Evolutionary conservation across 2,329 filamentous ascomycete species (phyloP), one percentile per base, ranked within the genome.

Genomic region (Onygena corvina): DNA sequence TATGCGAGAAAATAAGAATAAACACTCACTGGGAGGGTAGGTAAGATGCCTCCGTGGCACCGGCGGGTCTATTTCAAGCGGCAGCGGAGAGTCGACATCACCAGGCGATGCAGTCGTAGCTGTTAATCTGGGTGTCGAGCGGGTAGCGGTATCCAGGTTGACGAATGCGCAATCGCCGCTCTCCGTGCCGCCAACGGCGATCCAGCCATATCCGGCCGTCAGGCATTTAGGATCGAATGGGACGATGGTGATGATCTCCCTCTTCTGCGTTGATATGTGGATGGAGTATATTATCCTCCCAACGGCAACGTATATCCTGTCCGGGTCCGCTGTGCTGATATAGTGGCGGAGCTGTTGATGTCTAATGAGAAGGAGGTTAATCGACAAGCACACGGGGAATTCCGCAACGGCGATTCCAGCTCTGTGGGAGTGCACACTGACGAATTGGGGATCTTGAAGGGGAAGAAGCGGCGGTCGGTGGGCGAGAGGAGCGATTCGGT

Each of bases 111-210:
- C 36, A 18, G 16, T 29, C 34, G 48, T 21, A 14, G n/a, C 40
- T 9, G 51, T 25, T 42, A n/a, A n/a, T 18, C 38, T 6, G 46
- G 47, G 12, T 21, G 21, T 21, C 8, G 29, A 54, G 59, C 53
- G 55, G 56, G 33, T 54, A 62, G 34, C 61, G 61, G 9, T 44
- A 49, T 29, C 42, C 29, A 38, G 67, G 60, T 53, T 80, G 59
- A 94, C 83, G 49, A 87, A 81, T 25, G 85, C 82, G 61, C 94
- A 94, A 61, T 93, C 84, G 50, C 92, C 92, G 56, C 80, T 79
- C 59, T 94, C 84, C 52, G 76, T 74, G 34, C 90, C 90, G 42
- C 90, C 92, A 42, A 89, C 86, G 59, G 86, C 94, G 31, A 96
- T 76, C 83, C 86, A 96, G 47, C 88, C 88, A 59, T 85, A 78